Evolutionary conservation across 2,329 filamentous ascomycete species (phyloP).

Genomic region (Colletotrichum limetticola): DNA sequence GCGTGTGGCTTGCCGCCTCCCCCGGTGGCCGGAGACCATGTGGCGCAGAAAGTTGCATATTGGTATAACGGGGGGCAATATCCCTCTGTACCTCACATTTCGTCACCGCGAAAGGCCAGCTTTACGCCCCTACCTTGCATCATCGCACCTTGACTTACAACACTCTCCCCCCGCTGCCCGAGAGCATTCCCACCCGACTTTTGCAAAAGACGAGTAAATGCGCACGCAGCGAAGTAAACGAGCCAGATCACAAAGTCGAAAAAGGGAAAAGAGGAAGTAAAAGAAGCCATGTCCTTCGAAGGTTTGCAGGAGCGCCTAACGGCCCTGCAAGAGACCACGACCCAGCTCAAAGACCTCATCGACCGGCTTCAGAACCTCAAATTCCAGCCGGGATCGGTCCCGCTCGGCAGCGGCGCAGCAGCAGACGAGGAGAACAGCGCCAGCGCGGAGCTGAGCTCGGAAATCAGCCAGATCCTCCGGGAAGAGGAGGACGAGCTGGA

Average conservation of each 20-base stretch:
- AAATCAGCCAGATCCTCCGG: constrained; percentile 83
- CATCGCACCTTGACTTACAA: background rate
- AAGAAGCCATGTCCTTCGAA: constrained; percentile 63
- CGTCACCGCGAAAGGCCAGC: constrained; percentile 38
- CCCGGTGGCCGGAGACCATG: background rate
- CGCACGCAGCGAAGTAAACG: background rate
- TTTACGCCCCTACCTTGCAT: constrained; percentile 20
- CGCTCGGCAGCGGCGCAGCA: constrained; percentile 49
- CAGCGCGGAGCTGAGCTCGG: constrained; percentile 78
- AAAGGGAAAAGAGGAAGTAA: background rate
- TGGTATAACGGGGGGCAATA: background rate
- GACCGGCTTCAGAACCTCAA: constrained; percentile 67
- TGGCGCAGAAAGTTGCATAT: background rate
- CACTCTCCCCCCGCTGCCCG: too few relatives aligned
- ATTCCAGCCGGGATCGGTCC: constrained; percentile 68
- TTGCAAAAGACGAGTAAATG: too few relatives aligned
- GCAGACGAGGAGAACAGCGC: constrained; percentile 61
- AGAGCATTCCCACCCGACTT: too few relatives aligned
- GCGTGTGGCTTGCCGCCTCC: constrained; percentile 2
- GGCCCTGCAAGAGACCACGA: constrained; percentile 70
- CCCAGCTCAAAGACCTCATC: constrained; percentile 69
- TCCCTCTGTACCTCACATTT: constrained; percentile 26
- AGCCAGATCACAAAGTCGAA: background rate
- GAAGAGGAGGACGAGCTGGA: constrained; percentile 88
- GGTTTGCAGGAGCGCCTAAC: constrained; percentile 69